These are phyloP conservation scores for Aspergillus pseudonomiae DNA, from an alignment of 2,329 filamentous ascomycete species.

Conservation along the genomic window DNA sequence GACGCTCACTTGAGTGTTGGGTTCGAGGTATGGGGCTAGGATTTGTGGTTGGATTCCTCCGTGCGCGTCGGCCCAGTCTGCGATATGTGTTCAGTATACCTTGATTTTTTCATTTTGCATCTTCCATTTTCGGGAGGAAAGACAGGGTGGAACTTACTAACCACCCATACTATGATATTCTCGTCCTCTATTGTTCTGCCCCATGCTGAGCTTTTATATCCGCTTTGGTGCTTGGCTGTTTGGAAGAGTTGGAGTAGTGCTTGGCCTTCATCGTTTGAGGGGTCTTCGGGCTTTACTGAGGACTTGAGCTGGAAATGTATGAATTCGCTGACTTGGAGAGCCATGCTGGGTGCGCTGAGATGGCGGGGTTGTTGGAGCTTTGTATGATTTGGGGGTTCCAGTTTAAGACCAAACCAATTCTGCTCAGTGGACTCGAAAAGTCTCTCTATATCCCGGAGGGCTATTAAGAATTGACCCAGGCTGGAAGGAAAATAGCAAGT, in stretches of 20 bases:
- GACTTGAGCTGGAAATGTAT: conserved; percentile 41
- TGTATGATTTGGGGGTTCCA: neutral
- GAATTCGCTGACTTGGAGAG: conserved; percentile 34
- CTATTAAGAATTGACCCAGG: neutral
- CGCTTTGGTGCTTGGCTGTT: conserved; percentile 36
- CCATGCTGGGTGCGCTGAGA: neutral
- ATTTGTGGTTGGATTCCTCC: conserved; percentile 21
- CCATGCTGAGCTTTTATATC: conserved; percentile 40
- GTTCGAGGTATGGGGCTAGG: conserved; percentile 30
- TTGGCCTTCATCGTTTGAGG: conserved; percentile 35
- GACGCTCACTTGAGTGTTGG: conserved; percentile 24
- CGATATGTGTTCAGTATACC: conserved; percentile 1
- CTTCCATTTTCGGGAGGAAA: no score
- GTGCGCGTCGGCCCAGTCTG: conserved; percentile 40
- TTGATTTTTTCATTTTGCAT: neutral
- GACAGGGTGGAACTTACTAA: conserved; percentile 32
- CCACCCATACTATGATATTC: conserved; percentile 39
- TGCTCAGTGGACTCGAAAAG: neutral
- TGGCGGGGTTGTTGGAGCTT: neutral
- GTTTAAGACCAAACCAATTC: neutral
- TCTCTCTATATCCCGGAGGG: neutral
- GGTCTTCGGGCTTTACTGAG: conserved; percentile 43
- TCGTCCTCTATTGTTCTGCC: conserved; percentile 41
- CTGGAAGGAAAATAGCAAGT: no score
- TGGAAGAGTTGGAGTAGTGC: conserved; percentile 33